These are phyloP conservation scores for Paecilomyces niveus DNA, from an alignment of 2,329 filamentous ascomycete genomes.

Conservation along the genomic window DNA sequence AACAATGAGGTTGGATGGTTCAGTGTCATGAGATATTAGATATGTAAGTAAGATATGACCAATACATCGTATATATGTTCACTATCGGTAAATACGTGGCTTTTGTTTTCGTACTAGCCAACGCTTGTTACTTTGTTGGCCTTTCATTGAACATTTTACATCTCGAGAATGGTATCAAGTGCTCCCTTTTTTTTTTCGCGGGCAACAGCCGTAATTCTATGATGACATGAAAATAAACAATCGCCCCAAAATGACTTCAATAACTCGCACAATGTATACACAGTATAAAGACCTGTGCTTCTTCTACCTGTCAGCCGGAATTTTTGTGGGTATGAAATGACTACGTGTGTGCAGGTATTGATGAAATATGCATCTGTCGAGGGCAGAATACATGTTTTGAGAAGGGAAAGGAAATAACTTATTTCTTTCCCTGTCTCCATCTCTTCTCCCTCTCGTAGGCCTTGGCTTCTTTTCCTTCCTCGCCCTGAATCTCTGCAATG, in stretches of 20 bases:
- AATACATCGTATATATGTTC: background rate
- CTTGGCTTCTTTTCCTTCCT: conserved; percentile 82
- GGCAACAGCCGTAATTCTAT: background rate
- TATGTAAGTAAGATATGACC: background rate
- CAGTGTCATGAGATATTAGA: background rate
- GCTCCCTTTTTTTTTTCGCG: background rate
- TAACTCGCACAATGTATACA: background rate
- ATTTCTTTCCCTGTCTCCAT: conserved; percentile 60
- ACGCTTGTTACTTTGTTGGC: background rate
- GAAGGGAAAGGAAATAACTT: conserved; percentile 6
- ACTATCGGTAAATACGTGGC: background rate
- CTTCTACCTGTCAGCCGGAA: background rate
- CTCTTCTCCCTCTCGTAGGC: conserved; percentile 82
- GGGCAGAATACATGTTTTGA: background rate
- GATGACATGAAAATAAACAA: background rate
- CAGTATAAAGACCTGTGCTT: background rate
- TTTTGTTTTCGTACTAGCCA: too few species aligned
- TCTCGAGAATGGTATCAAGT: background rate
- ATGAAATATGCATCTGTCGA: background rate
- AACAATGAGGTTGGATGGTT: conserved; percentile 31
- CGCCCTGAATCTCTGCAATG: conserved; percentile 89
- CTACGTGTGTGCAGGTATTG: background rate
- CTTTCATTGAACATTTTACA: background rate
- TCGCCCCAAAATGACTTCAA: background rate
- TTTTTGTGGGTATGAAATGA: background rate